Percentiles rank a stretch among this genome's conserved stretches.
phyloP scores from a whole-genome alignment of 2,329 filamentous ascomycete species.

The Cordyceps tenuipes region DNA sequence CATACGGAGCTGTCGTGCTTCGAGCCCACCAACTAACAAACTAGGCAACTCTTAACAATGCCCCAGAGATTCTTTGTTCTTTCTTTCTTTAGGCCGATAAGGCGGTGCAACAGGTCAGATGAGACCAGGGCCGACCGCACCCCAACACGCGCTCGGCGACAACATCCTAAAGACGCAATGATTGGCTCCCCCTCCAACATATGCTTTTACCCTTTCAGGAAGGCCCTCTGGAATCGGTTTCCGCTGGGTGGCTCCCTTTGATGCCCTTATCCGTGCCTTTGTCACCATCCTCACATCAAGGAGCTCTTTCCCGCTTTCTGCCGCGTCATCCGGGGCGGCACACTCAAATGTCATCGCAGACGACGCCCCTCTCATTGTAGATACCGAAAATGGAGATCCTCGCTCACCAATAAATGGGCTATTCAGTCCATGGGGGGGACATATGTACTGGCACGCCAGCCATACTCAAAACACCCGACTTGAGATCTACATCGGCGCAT shows the following conservation, averaged over 20 bases:
- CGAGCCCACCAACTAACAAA: not conserved
- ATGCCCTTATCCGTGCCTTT: not conserved
- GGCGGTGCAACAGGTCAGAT: not conserved
- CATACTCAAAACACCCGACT: not conserved
- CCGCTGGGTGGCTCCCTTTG: not conserved
- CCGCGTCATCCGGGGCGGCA: not conserved
- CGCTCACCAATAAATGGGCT: not conserved
- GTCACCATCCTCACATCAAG: not conserved
- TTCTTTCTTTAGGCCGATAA: not conserved
- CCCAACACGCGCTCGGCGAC: not conserved
- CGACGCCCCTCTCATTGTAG: not conserved
- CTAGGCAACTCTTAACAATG: not conserved
- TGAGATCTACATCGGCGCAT: conserved; percentile 1
- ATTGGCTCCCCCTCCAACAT: not conserved
- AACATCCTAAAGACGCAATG: conserved; percentile 3
- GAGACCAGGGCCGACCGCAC: not conserved
- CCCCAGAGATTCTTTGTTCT: not conserved
- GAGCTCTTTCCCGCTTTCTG: not conserved
- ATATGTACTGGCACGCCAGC: too few species aligned
- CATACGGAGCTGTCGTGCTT: not conserved
- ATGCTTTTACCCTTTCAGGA: not conserved
- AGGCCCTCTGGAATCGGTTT: not conserved
- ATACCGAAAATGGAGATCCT: not conserved
- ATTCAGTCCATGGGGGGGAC: too few species aligned
- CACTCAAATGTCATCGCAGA: not conserved